Conservation (phyloP, 345 rosid genomes). For the Bretschneidera sinensis region DNA sequence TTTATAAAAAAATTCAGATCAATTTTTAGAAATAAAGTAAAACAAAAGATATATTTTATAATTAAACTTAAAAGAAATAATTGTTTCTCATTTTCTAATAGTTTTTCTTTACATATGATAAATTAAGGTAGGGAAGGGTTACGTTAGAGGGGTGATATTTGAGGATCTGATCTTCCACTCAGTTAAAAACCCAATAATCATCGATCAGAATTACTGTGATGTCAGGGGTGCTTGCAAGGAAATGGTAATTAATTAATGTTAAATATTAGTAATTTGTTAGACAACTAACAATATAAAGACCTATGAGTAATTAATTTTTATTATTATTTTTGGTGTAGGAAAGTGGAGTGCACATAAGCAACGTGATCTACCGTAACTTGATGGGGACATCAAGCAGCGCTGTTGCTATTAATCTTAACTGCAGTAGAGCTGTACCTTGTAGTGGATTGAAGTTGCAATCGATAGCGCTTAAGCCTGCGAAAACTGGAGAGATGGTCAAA, state of each 20-base stretch:
- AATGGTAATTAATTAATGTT: slow-evolving; percentile 14
- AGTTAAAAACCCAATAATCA: slow-evolving; percentile 31
- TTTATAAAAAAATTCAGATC: no score
- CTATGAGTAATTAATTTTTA: not conserved
- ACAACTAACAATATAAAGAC: not conserved
- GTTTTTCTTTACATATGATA: no score
- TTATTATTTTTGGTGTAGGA: slow-evolving; percentile 2
- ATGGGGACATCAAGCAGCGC: slow-evolving; percentile 29
- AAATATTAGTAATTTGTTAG: not conserved
- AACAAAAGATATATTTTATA: no score
- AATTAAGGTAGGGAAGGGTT: slow-evolving; percentile 32
- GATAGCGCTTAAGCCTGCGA: not conserved
- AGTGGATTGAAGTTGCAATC: slow-evolving; percentile 16
- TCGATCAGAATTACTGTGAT: slow-evolving; percentile 35
- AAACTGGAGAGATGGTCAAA: not conserved
- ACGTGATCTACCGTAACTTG: slow-evolving; percentile 17
- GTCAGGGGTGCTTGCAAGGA: slow-evolving; percentile 27
- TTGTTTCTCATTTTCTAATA: no score
- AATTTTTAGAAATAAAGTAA: no score
- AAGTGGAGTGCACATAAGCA: slow-evolving; percentile 33
- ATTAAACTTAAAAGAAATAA: no score
- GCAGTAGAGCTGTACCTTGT: slow-evolving; percentile 33
- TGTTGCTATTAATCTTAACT: slow-evolving; percentile 32
- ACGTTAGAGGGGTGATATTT: slow-evolving; percentile 23
- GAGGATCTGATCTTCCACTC: slow-evolving; percentile 17